Percentiles rank a stretch among this genome's conserved stretches.
Evolutionary conservation across 2,329 filamentous ascomycete genomes (phyloP).

Genomic region (Alternaria incomplexa): DNA sequence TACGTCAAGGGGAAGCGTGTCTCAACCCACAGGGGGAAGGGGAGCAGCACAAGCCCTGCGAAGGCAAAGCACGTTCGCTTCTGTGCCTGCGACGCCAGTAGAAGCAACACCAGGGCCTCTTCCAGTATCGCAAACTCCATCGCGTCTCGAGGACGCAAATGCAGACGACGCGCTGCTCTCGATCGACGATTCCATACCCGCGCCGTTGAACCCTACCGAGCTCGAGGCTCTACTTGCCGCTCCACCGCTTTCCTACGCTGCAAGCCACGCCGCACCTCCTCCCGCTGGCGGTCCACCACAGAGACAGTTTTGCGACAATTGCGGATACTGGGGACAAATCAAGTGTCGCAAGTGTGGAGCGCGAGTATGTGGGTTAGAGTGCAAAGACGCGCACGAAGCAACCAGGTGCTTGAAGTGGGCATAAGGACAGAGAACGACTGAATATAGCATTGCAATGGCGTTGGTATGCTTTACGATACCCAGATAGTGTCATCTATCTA

Average conservation of each 20-base stretch:
- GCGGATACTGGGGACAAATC: conserved; percentile 81
- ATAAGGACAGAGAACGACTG: conserved; percentile 9
- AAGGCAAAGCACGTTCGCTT: conserved; percentile 32
- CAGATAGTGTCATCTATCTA: conserved; percentile 2
- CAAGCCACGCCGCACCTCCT: conserved; percentile 59
- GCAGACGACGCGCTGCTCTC: conserved; percentile 62
- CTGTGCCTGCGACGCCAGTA: conserved; percentile 33
- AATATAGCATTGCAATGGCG: background rate
- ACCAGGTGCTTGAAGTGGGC: conserved; percentile 60
- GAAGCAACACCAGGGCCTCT: conserved; percentile 34
- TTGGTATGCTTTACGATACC: conserved; percentile 19
- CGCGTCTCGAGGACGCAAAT: conserved; percentile 19
- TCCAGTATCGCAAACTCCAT: conserved; percentile 5
- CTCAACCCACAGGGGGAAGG: conserved; percentile 16
- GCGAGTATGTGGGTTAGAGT: conserved; percentile 77
- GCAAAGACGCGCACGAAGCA: conserved; percentile 73
- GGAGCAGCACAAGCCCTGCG: conserved; percentile 25
- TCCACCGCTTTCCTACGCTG: conserved; percentile 71
- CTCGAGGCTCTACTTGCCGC: conserved; percentile 68
- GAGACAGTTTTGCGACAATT: conserved; percentile 76
- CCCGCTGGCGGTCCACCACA: conserved; percentile 55
- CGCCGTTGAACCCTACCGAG: conserved; percentile 65
- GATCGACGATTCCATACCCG: conserved; percentile 61
- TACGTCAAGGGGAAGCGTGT: conserved; percentile 13
- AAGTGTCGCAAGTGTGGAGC: conserved; percentile 80